Conservation (phyloP, 768 basidiomycete species). For the Suillus decipiens region DNA sequence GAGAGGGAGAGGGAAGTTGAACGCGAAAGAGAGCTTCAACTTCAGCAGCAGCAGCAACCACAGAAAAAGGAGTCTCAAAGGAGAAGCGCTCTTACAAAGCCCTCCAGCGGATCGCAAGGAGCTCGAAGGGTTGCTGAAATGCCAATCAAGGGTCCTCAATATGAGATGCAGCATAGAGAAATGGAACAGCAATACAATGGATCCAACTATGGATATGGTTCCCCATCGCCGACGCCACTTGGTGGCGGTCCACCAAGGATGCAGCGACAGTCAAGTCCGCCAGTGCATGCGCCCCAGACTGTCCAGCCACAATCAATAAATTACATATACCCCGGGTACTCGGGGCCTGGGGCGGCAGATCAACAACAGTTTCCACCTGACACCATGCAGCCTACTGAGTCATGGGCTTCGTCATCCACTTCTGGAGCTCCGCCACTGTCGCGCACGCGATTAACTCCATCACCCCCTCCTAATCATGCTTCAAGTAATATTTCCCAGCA, state of each 20-base stretch:
- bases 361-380: slow-evolving; percentile 56
- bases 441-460: slow-evolving; percentile 34
- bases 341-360: slow-evolving; percentile 27
- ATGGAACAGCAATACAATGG: slow-evolving; percentile 87
- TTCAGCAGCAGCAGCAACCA: slow-evolving; percentile 39
- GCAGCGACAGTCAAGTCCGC: slow-evolving; percentile 29
- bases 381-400: slow-evolving; percentile 55
- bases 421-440: slow-evolving; percentile 24
- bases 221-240: slow-evolving; percentile 28
- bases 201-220: slow-evolving; percentile 28
- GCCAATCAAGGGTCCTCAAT: slow-evolving; percentile 86
- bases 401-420: slow-evolving; percentile 33
- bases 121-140: slow-evolving; percentile 77
- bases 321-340: slow-evolving; percentile 23
- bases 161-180: slow-evolving; percentile 91
- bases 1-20: slow-evolving; percentile 51
- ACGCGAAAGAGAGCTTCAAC: slow-evolving; percentile 25
- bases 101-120: slow-evolving; percentile 46
- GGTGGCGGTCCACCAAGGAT: slow-evolving; percentile 21
- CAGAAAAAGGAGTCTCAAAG: slow-evolving; percentile 43
- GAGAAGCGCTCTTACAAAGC: slow-evolving; percentile 68
- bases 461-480: slow-evolving; percentile 33
- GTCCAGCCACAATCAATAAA: slow-evolving; percentile 31
- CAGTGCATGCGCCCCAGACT: slow-evolving; percentile 30
- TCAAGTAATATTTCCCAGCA: slow-evolving; percentile 30